Conservation (phyloP, 140 eudicot genomes). For the Oenanthe javanica region DNA sequence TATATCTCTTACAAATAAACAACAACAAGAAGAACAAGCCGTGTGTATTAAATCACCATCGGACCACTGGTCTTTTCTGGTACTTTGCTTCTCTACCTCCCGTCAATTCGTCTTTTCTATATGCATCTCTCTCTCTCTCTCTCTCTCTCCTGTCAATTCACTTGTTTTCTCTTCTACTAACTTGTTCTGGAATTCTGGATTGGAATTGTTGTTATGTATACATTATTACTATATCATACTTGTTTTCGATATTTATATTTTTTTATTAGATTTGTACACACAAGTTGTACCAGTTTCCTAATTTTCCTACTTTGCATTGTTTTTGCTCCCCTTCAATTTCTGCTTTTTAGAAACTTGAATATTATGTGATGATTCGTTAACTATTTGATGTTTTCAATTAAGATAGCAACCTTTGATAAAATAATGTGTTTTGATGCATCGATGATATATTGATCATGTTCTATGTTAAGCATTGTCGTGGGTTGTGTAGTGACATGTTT, state of each 20-base stretch:
- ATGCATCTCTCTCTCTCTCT: no score
- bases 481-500: not conserved
- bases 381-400: not conserved
- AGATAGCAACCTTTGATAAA: not conserved
- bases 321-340: not conserved
- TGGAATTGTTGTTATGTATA: not conserved
- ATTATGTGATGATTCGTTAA: not conserved
- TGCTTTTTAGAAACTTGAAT: not conserved
- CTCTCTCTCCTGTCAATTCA: no score
- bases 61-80: conserved; percentile 14
- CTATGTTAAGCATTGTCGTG: not conserved
- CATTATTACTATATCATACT: not conserved
- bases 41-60: not conserved
- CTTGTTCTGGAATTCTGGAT: not conserved
- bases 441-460: not conserved
- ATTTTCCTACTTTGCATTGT: not conserved
- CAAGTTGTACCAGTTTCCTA: not conserved
- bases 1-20: not conserved
- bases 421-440: not conserved
- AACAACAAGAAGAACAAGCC: not conserved
- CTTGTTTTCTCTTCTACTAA: not conserved
- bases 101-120: not conserved
- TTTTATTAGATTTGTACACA: not conserved
- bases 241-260: not conserved
- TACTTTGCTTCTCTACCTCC: not conserved